Conservation (phyloP, 257 asterid genomes). For the Thymus mandschuricus region DNA sequence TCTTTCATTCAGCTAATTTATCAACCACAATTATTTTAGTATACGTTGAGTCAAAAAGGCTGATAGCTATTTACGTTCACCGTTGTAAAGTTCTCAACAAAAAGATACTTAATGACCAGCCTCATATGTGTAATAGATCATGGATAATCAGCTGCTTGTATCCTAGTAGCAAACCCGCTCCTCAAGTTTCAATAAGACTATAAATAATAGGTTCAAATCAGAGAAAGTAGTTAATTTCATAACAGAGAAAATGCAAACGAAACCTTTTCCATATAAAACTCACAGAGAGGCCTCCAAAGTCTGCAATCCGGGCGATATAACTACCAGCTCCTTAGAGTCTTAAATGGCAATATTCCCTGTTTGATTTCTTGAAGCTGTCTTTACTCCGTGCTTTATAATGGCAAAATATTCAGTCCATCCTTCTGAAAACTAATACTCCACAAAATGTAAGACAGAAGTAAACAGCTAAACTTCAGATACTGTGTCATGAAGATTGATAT, state of each 20-base stretch:
- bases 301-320: background rate
- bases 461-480: constrained; percentile 10
- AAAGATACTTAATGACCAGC: background rate
- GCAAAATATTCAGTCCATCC: constrained; percentile 6
- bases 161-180: background rate
- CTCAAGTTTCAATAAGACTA: background rate
- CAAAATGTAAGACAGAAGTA: background rate
- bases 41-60: background rate
- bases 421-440: constrained; percentile 5
- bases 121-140: background rate
- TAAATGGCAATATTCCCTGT: background rate
- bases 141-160: constrained; percentile 1
- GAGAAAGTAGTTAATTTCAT: too few relatives aligned
- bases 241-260: background rate
- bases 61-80: background rate
- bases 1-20: background rate
- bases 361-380: constrained; percentile 14
- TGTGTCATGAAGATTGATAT: background rate
- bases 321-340: constrained; percentile 14
- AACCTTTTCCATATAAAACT: constrained; percentile 20
- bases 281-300: background rate
- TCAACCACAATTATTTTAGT: background rate
- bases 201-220: background rate
- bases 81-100: background rate
- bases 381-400: background rate